These are phyloP conservation scores for Ceratocystis albifundus DNA, from an alignment of 2,329 filamentous ascomycete genomes.

Conservation along the genomic window DNA sequence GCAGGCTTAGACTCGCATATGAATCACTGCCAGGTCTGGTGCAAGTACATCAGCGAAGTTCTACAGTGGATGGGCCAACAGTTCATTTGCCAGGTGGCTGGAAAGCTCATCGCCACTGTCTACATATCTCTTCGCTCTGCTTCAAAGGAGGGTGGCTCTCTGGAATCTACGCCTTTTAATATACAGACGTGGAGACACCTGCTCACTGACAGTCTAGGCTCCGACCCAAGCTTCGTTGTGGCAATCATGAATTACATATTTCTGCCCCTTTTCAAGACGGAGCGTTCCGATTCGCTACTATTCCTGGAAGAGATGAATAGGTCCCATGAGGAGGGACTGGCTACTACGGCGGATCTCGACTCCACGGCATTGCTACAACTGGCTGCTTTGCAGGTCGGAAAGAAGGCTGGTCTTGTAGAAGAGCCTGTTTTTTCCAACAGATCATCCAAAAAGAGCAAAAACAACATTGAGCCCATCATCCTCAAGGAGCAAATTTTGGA, in stretches of 20 bases:
- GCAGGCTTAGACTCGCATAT: constrained; percentile 27
- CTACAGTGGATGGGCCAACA: constrained; percentile 47
- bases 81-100: constrained; percentile 48
- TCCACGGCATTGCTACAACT: constrained; percentile 49
- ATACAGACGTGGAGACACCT: constrained; percentile 44
- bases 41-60: constrained; percentile 38
- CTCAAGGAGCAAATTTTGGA: constrained; percentile 39
- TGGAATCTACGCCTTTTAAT: constrained; percentile 27
- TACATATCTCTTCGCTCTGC: constrained; percentile 38
- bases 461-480: constrained; percentile 27
- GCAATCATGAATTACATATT: constrained; percentile 55
- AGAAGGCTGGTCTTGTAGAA: constrained; percentile 57
- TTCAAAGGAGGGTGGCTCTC: constrained; percentile 25
- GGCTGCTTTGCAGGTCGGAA: constrained; percentile 57
- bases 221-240: constrained; percentile 44
- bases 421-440: constrained; percentile 37
- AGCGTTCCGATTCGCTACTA: constrained; percentile 40
- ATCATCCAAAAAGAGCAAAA: constrained; percentile 22
- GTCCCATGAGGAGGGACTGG: constrained; percentile 34
- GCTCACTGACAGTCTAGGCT: constrained; percentile 41
- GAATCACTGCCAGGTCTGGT: constrained; percentile 39
- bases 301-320: constrained; percentile 51
- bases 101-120: constrained; percentile 48
- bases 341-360: constrained; percentile 35
- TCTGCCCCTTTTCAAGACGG: constrained; percentile 49